Evolutionary conservation across 345 rosid species (phyloP).

Genomic region (Clarkia xantiana): DNA sequence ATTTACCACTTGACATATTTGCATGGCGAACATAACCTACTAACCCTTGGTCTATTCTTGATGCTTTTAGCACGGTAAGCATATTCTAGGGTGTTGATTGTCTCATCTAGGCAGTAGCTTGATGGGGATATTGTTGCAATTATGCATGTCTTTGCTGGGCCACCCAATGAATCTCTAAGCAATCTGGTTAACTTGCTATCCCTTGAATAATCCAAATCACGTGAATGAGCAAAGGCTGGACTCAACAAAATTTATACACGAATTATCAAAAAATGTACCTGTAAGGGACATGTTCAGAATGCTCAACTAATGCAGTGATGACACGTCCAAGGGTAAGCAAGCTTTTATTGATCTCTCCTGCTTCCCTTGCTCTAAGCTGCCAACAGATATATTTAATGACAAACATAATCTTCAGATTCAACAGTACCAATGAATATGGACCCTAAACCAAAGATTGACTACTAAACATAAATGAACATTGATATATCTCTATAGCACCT

Average conservation of each 20-base stretch:
- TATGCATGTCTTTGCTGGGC: constrained; percentile 92
- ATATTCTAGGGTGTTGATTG: constrained; percentile 91
- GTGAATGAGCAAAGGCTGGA: no score
- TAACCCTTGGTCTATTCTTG: constrained; percentile 95
- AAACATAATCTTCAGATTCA: no score
- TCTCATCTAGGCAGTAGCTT: constrained; percentile 86
- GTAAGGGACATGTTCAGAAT: constrained; percentile 94
- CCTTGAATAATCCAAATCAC: constrained; percentile 29
- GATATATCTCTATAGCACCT: constrained; percentile 84
- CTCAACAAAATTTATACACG: no score
- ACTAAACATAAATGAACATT: not conserved
- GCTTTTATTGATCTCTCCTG: constrained; percentile 96
- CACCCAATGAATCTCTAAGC: constrained; percentile 95
- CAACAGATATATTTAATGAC: constrained; percentile 9
- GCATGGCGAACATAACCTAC: constrained; percentile 10
- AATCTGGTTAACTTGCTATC: constrained; percentile 94
- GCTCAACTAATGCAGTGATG: constrained; percentile 92
- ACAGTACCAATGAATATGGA: no score
- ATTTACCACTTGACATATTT: not conserved
- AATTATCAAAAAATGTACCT: constrained; percentile 25
- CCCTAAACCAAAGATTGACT: no score
- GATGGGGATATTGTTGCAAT: constrained; percentile 97
- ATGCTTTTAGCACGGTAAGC: constrained; percentile 97
- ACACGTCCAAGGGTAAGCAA: constrained; percentile 98
- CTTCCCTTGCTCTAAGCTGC: constrained; percentile 99